These are phyloP conservation scores for Neonectria punicea DNA, from an alignment of 2,329 filamentous ascomycete genomes.

Conservation along the genomic window DNA sequence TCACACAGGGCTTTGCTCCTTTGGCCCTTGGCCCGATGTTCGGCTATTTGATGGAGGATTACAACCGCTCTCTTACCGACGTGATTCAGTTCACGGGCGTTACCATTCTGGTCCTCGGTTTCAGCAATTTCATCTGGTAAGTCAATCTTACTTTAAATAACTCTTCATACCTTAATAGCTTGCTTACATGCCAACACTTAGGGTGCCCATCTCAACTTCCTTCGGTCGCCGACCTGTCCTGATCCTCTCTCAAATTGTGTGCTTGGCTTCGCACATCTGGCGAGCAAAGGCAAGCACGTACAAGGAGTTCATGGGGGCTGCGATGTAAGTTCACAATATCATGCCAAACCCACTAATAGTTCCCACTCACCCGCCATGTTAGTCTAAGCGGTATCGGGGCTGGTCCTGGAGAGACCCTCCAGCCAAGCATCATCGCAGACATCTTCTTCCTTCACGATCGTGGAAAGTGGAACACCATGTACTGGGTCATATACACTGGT, in stretches of 20 bases:
- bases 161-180: too few species aligned
- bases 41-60: slow-evolving; percentile 13
- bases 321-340: not conserved
- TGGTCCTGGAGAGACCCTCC: slow-evolving; percentile 26
- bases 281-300: slow-evolving; percentile 19
- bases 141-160: too few species aligned
- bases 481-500: slow-evolving; percentile 29
- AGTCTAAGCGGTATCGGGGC: slow-evolving; percentile 25
- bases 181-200: not conserved
- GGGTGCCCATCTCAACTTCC: slow-evolving; percentile 11
- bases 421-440: slow-evolving; percentile 31
- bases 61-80: slow-evolving; percentile 8
- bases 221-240: slow-evolving; percentile 15
- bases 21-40: slow-evolving; percentile 10
- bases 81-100: slow-evolving; percentile 24
- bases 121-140: too few species aligned
- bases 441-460: slow-evolving; percentile 34
- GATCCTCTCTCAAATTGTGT: slow-evolving; percentile 16
- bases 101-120: slow-evolving; percentile 22
- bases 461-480: slow-evolving; percentile 32
- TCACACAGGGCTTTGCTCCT: slow-evolving; percentile 15
- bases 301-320: slow-evolving; percentile 19
- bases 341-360: not conserved
- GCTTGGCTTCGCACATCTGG: slow-evolving; percentile 20
- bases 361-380: not conserved